A percentile compares a stretch with the other conserved stretches of the same genome.
These are phyloP conservation scores for Actinomortierella ambigua DNA, from an alignment of 371 early-diverging fungal genomes.

Conservation along the genomic window DNA sequence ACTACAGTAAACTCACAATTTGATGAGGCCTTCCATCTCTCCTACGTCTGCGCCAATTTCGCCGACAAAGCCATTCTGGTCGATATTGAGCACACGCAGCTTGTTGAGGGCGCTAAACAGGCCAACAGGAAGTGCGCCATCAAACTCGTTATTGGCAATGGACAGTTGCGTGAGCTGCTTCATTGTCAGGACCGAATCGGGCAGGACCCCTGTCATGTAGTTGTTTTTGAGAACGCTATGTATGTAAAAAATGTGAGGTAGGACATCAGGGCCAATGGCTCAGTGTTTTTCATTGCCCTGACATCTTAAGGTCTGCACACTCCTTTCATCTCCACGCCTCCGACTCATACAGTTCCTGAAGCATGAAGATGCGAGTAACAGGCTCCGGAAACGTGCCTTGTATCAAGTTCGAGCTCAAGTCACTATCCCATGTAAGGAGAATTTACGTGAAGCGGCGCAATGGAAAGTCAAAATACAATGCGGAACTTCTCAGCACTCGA, in stretches of 20 bases:
- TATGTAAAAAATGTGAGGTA: not conserved
- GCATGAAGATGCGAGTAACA: conserved; percentile 18
- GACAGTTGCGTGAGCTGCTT: conserved; percentile 36
- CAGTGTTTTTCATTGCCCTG: not conserved
- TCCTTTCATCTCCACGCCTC: no score
- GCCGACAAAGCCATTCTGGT: conserved; percentile 30
- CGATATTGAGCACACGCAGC: conserved; percentile 25
- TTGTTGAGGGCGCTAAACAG: conserved; percentile 23
- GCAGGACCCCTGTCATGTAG: conserved; percentile 23
- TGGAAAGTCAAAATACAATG: no score
- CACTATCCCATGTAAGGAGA: conserved; percentile 4
- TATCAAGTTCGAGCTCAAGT: conserved; percentile 31
- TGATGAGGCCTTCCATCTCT: conserved; percentile 10
- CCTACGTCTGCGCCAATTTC: conserved; percentile 25
- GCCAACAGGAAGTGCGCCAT: conserved; percentile 17
- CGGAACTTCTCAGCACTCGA: no score
- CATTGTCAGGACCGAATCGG: conserved; percentile 7
- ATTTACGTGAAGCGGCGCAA: no score
- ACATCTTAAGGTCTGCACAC: not conserved
- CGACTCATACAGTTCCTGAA: conserved; percentile 29
- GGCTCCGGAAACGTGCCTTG: conserved; percentile 19
- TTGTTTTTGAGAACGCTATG: conserved; percentile 34
- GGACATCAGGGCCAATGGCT: not conserved
- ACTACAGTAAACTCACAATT: conserved; percentile 13
- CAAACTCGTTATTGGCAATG: conserved; percentile 36